Percentiles rank a stretch among this genome's conserved stretches.
phyloP scores from a whole-genome alignment of 106 monocot species.

The Cymbidium sinense region DNA sequence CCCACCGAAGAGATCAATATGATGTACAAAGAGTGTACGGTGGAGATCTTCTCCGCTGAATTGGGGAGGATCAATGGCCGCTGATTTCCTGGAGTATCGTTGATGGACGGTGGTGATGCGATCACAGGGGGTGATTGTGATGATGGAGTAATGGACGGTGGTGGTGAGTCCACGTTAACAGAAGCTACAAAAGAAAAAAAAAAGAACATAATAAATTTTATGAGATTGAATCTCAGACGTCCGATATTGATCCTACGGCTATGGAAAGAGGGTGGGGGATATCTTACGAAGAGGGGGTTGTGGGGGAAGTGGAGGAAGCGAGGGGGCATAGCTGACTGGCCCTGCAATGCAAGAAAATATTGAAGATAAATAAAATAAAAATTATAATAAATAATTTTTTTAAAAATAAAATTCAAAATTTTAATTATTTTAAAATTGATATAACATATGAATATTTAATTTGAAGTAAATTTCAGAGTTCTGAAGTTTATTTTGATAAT shows the following conservation, averaged over 20 bases:
- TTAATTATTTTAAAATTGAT: too few species aligned
- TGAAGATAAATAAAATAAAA: neutral
- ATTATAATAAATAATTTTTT: too few species aligned
- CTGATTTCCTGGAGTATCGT: conserved; percentile 7
- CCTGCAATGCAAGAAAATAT: neutral
- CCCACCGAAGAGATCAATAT: neutral
- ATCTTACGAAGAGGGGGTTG: conserved; percentile 9
- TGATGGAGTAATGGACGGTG: conserved; percentile 13
- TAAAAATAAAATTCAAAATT: too few species aligned
- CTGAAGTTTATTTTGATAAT: too few species aligned
- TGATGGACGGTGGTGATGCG: conserved; percentile 15
- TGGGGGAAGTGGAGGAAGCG: conserved; percentile 4
- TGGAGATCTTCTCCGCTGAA: conserved; percentile 28
- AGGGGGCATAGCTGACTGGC: conserved; percentile 11
- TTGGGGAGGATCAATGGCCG: conserved; percentile 37
- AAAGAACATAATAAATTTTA: too few species aligned
- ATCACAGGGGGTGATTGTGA: neutral
- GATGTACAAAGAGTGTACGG: neutral
- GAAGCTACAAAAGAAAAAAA: neutral
- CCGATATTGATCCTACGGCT: neutral
- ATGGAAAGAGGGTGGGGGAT: neutral
- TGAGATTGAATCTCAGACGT: neutral
- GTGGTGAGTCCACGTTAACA: neutral
- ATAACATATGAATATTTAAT: too few species aligned
- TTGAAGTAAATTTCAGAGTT: too few species aligned